Conservation (phyloP, 1,284 basidiomycete genomes). For the Trametes sp. region DNA sequence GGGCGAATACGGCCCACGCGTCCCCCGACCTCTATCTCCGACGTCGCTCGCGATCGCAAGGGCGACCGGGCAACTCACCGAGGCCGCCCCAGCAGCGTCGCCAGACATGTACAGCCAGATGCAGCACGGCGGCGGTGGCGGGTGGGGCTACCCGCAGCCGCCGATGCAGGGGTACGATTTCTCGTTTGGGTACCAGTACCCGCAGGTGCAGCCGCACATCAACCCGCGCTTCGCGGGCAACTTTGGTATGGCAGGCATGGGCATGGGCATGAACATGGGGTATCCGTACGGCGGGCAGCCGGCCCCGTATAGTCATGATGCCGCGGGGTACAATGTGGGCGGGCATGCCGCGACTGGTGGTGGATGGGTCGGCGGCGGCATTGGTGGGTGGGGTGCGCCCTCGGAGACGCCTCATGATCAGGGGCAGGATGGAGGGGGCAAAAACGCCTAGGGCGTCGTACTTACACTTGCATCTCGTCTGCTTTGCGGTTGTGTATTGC, state of each 20-base stretch:
- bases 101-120: slow-evolving; percentile 15
- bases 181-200: slow-evolving; percentile 43
- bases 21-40: slow-evolving; percentile 49
- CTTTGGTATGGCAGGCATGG: slow-evolving; percentile 33
- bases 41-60: slow-evolving; percentile 56
- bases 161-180: slow-evolving; percentile 34
- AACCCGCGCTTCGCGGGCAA: slow-evolving; percentile 75
- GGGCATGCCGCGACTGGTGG: slow-evolving; percentile 22
- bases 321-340: slow-evolving; percentile 18
- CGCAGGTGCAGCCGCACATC: slow-evolving; percentile 79
- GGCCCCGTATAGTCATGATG: slow-evolving; percentile 22
- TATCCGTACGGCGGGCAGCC: slow-evolving; percentile 28
- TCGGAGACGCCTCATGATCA: slow-evolving; percentile 3
- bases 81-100: slow-evolving; percentile 31
- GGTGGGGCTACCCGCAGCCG: slow-evolving; percentile 36
- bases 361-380: slow-evolving; percentile 3
- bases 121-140: slow-evolving; percentile 7
- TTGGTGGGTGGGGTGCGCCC: slow-evolving; percentile 17
- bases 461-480: neutral
- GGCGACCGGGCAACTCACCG: slow-evolving; percentile 52
- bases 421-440: neutral
- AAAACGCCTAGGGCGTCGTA: slow-evolving; percentile 2
- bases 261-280: slow-evolving; percentile 26
- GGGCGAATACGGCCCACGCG: slow-evolving; percentile 42
- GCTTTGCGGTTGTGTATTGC: neutral